A percentile compares a stretch with the other conserved stretches of the same genome.
These are phyloP conservation scores for Diospyros lotus DNA, from an alignment of 148 eudicot species.

Conservation along the genomic window DNA sequence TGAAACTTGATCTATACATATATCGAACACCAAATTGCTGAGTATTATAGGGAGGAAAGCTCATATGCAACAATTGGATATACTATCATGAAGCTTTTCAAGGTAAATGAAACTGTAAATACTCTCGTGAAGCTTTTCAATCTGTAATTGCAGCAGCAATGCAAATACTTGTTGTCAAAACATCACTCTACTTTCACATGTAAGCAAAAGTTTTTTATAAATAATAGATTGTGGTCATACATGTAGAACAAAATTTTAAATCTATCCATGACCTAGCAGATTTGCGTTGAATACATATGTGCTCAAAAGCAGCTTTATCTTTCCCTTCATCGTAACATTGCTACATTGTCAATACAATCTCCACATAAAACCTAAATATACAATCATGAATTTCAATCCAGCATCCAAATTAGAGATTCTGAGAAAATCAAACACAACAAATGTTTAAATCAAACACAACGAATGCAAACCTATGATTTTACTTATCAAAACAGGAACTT, in stretches of 20 bases:
- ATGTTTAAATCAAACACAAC: no score
- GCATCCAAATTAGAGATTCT: not conserved
- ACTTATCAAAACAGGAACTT: not conserved
- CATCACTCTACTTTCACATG: not conserved
- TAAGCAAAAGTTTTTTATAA: not conserved
- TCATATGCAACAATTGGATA: no score
- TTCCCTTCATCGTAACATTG: not conserved
- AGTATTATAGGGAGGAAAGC: no score
- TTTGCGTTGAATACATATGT: not conserved
- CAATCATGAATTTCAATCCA: not conserved
- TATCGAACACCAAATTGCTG: no score
- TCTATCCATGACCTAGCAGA: not conserved
- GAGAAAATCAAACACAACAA: not conserved
- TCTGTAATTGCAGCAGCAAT: conserved; percentile 89
- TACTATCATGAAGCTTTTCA: no score
- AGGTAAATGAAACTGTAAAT: no score
- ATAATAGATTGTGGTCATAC: not conserved
- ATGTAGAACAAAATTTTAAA: not conserved
- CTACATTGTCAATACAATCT: not conserved
- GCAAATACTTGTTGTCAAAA: conserved; percentile 55
- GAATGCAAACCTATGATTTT: no score
- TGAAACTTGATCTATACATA: no score
- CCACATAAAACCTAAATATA: not conserved
- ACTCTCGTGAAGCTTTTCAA: no score
- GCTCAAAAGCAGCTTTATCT: not conserved